These are phyloP conservation scores for Neopestalotiopsis clavispora DNA, from an alignment of 2,329 filamentous ascomycete species.

Conservation along the genomic window DNA sequence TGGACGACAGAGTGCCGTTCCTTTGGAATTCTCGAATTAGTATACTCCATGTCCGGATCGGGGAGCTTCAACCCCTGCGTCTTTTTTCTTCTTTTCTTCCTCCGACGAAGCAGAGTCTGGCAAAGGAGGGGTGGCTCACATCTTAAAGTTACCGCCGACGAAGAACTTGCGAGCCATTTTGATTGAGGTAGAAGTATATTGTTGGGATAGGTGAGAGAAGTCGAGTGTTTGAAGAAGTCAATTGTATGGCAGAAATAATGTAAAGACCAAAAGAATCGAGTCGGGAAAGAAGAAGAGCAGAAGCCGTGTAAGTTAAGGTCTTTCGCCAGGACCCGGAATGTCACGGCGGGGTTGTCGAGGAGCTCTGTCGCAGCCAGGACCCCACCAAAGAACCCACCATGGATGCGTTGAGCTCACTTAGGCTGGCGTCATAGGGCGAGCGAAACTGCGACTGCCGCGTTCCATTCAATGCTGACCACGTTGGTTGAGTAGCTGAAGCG, in stretches of 20 bases:
- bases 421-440: slow-evolving; percentile 8
- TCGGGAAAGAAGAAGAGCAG: neutral
- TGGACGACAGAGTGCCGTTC: slow-evolving; percentile 91
- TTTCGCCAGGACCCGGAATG: slow-evolving; percentile 18
- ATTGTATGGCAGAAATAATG: neutral
- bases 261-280: neutral
- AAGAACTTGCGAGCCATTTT: slow-evolving; percentile 96
- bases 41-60: slow-evolving; percentile 2
- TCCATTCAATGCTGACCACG: neutral
- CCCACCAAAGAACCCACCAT: slow-evolving; percentile 14
- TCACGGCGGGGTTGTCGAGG: slow-evolving; percentile 10
- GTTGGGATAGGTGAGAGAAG: neutral
- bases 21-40: slow-evolving; percentile 48
- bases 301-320: slow-evolving; percentile 2
- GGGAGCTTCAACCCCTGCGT: neutral
- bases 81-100: slow-evolving; percentile 12
- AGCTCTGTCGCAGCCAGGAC: slow-evolving; percentile 10
- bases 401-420: neutral
- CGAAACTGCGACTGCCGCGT: neutral
- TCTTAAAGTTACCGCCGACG: slow-evolving; percentile 99
- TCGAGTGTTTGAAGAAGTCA: neutral
- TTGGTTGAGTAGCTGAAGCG: neutral
- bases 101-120: slow-evolving; percentile 21
- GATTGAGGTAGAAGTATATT: slow-evolving; percentile 35
- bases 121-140: slow-evolving; percentile 62